phyloP scores from a whole-genome alignment of 163 green algal genomes.

The Chlamydomonas reinhardtii region DNA sequence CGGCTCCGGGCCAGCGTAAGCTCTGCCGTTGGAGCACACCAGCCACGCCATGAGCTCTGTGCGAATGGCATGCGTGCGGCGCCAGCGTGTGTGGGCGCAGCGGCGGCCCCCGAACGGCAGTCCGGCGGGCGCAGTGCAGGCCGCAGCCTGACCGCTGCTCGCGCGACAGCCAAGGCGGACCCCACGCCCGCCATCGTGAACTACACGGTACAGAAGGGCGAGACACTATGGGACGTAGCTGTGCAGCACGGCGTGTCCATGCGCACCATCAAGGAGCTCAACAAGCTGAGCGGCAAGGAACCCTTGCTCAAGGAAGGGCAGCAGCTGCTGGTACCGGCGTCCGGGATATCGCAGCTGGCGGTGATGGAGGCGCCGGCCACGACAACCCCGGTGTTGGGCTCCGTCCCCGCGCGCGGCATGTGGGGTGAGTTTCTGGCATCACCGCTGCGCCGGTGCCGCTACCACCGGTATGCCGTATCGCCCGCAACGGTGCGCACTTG shows the following conservation, averaged over 20 bases:
- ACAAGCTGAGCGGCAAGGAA: conserved; percentile 34
- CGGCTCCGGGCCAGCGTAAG: too few species aligned
- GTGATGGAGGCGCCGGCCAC: background rate
- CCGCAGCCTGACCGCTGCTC: too few species aligned
- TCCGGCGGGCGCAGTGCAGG: too few species aligned
- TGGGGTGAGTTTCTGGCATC: conserved; percentile 20
- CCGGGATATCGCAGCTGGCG: conserved; percentile 14
- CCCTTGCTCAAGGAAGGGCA: conserved; percentile 26
- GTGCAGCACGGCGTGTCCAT: conserved; percentile 44
- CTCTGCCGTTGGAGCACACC: too few species aligned
- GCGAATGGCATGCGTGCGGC: too few species aligned
- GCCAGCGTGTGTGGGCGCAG: too few species aligned
- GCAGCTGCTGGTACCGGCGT: conserved; percentile 42
- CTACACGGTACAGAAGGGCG: conserved; percentile 46
- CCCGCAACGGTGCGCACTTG: too few species aligned
- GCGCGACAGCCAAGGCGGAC: background rate
- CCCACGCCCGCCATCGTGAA: background rate
- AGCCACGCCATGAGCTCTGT: too few species aligned
- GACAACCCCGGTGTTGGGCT: background rate
- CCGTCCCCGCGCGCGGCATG: conserved; percentile 24
- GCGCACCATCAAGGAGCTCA: conserved; percentile 41
- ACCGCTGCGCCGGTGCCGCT: too few species aligned
- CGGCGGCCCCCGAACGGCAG: too few species aligned
- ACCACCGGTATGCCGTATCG: too few species aligned
- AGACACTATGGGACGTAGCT: conserved; percentile 47